These are phyloP conservation scores for Eleusine indica DNA, from an alignment of 176 grass and related monocot species.

Conservation along the genomic window DNA sequence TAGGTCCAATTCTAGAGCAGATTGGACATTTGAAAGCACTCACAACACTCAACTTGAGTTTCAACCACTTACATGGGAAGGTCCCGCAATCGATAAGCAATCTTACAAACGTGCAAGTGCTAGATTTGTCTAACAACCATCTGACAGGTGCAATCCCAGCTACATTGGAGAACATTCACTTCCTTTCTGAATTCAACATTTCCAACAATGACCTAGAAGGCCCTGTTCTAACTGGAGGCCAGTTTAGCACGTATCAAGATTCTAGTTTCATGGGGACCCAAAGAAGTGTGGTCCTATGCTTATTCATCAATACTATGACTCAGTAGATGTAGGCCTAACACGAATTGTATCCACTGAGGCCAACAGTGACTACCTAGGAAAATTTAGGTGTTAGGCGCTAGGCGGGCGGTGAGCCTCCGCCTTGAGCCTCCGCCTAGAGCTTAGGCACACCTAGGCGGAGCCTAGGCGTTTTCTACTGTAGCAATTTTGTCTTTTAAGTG, in stretches of 20 bases:
- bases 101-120: conserved; percentile 32
- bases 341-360: not conserved
- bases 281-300: conserved; percentile 25
- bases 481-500: too few species aligned
- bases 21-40: conserved; percentile 34
- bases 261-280: conserved; percentile 42
- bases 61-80: conserved; percentile 16
- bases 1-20: not conserved
- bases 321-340: not conserved
- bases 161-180: conserved; percentile 4
- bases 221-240: conserved; percentile 29
- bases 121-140: conserved; percentile 38
- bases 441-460: too few species aligned
- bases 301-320: not conserved
- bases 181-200: conserved; percentile 36
- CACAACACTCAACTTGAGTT: conserved; percentile 17
- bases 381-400: too few species aligned
- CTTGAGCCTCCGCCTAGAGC: too few species aligned
- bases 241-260: conserved; percentile 31
- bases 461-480: too few species aligned
- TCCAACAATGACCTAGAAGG: conserved; percentile 43
- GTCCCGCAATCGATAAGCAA: conserved; percentile 27
- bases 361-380: too few species aligned
- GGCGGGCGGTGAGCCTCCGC: too few species aligned
- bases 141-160: conserved; percentile 22